phyloP scores from a whole-genome alignment of 139 green algal genomes.

The Chlorella ohadii region DNA sequence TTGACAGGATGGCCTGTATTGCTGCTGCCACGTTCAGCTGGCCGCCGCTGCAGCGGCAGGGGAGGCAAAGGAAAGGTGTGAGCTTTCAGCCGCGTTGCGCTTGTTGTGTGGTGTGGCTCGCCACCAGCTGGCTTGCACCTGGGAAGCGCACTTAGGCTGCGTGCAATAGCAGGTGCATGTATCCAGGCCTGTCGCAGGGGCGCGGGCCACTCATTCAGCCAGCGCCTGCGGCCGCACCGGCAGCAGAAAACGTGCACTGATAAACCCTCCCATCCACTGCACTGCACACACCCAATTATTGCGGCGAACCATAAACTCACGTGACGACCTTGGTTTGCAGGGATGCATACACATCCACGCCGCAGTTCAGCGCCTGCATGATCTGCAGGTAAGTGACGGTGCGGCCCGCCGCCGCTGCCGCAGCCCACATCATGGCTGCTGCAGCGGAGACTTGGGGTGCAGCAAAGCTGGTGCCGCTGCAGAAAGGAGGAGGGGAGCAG shows the following conservation, averaged over 20 bases:
- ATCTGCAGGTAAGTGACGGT: neutral
- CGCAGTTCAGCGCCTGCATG: neutral
- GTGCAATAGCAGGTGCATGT: too few relatives aligned
- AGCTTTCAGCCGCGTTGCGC: too few relatives aligned
- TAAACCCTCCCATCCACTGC: too few relatives aligned
- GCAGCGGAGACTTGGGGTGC: neutral
- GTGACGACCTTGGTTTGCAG: neutral
- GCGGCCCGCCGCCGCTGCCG: neutral
- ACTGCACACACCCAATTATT: too few relatives aligned
- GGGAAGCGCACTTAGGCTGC: too few relatives aligned
- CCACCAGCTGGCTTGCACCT: too few relatives aligned
- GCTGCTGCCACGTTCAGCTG: neutral
- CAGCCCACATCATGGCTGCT: constrained; percentile 1
- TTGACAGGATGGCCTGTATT: neutral
- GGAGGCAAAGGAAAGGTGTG: neutral
- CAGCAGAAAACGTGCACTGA: too few relatives aligned
- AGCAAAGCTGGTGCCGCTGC: constrained; percentile 26
- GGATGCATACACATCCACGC: neutral
- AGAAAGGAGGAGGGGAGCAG: neutral
- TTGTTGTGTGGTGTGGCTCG: too few relatives aligned
- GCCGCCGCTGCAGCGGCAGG: neutral
- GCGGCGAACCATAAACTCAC: neutral
- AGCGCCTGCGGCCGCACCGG: too few relatives aligned
- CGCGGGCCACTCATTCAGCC: too few relatives aligned
- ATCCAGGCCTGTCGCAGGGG: too few relatives aligned